Evolutionary conservation across 2,329 filamentous ascomycete genomes (phyloP).

Genomic region (Mycosphaerelloides madeirae): DNA sequence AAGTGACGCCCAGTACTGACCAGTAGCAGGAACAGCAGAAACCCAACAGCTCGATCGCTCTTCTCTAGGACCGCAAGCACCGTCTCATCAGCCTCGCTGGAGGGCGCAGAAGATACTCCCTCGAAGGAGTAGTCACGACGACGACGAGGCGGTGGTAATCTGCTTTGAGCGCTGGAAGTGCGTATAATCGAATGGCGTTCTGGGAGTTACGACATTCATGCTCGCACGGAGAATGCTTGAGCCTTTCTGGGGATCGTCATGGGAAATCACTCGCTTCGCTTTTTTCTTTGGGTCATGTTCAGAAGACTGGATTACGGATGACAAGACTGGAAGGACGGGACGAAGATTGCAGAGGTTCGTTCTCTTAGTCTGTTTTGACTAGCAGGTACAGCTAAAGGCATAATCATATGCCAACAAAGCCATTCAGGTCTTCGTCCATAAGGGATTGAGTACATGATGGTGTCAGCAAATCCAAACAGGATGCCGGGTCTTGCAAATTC

Average conservation of each 20-base stretch:
- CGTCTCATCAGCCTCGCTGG: slow-evolving; percentile 11
- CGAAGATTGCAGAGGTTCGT: not conserved
- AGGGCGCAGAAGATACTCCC: slow-evolving; percentile 16
- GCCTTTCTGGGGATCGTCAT: not conserved
- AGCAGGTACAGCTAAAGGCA: no score
- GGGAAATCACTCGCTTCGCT: slow-evolving; percentile 4
- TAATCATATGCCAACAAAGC: no score
- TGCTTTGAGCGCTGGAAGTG: not conserved
- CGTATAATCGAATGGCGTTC: not conserved
- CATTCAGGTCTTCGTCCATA: no score
- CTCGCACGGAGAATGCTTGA: slow-evolving; percentile 7
- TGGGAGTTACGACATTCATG: no score
- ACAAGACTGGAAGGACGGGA: not conserved
- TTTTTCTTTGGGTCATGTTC: not conserved
- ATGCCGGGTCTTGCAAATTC: no score
- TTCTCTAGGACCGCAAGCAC: slow-evolving; percentile 22
- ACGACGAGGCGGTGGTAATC: not conserved
- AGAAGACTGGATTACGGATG: not conserved
- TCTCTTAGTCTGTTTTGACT: no score
- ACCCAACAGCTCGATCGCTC: slow-evolving; percentile 20
- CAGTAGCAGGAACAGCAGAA: slow-evolving; percentile 11
- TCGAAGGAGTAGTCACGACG: slow-evolving; percentile 8
- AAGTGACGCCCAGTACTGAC: no score
- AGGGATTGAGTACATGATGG: no score
- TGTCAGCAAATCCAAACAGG: no score